Conservation (phyloP, 306 rosid genomes). For the Sesbania bispinosa region DNA sequence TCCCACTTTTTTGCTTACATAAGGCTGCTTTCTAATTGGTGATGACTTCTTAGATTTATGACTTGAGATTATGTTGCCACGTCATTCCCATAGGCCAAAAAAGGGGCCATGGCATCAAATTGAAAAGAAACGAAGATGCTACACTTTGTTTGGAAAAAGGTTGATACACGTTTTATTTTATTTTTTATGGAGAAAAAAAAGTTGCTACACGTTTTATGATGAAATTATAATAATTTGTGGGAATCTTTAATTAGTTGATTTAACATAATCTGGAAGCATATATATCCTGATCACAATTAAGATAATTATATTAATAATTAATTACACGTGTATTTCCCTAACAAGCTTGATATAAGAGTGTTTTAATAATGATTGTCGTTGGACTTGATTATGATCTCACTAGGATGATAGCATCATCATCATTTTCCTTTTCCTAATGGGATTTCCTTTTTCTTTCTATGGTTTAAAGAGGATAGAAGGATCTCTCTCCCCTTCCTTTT, state of each 20-base stretch:
- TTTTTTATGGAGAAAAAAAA: too few species aligned
- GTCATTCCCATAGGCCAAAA: slow-evolving; percentile 11
- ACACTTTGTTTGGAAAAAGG: slow-evolving; percentile 25
- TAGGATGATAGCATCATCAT: slow-evolving; percentile 20
- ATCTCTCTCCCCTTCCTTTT: slow-evolving; percentile 3
- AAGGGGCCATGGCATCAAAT: slow-evolving; percentile 27
- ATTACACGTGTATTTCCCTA: slow-evolving; percentile 15
- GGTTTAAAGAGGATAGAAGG: slow-evolving; percentile 32
- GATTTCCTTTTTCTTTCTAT: slow-evolving; percentile 28
- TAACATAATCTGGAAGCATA: slow-evolving; percentile 15
- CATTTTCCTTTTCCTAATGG: slow-evolving; percentile 17
- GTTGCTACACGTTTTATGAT: slow-evolving; percentile 36
- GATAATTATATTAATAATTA: background rate
- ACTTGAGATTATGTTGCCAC: slow-evolving; percentile 46
- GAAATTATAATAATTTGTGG: slow-evolving; percentile 7
- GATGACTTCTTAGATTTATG: slow-evolving; percentile 33
- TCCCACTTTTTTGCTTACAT: slow-evolving; percentile 36
- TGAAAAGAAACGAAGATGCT: slow-evolving; percentile 13
- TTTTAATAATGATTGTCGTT: slow-evolving; percentile 17
- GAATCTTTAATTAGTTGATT: slow-evolving; percentile 33
- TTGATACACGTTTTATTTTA: too few species aligned
- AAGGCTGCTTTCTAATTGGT: slow-evolving; percentile 30
- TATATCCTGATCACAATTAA: background rate
- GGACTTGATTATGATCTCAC: slow-evolving; percentile 27
- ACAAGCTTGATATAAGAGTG: slow-evolving; percentile 6